phyloP scores from a whole-genome alignment of 441 rosid species.

The Isatis lusitanica region DNA sequence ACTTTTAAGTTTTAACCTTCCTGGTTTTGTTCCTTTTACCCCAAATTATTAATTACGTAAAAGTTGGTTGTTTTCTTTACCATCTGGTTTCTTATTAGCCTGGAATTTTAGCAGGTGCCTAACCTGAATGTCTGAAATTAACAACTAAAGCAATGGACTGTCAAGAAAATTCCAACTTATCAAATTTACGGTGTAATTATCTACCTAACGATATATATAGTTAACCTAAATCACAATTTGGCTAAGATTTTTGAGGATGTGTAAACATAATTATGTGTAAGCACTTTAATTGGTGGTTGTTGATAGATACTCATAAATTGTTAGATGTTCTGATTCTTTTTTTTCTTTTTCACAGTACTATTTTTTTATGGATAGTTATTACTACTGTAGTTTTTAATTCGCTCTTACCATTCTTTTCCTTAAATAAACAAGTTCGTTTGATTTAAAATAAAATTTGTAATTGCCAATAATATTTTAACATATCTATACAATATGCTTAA shows the following conservation, averaged over 20 bases:
- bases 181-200: conserved; percentile 3
- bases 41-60: neutral
- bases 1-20: neutral
- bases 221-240: neutral
- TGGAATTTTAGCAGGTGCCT: neutral
- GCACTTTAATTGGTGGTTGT: neutral
- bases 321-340: too few species aligned
- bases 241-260: neutral
- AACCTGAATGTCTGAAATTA: neutral
- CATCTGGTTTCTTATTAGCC: neutral
- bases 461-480: neutral
- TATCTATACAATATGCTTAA: neutral
- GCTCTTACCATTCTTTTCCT: neutral
- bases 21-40: neutral
- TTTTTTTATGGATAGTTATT: neutral
- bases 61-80: neutral
- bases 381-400: neutral
- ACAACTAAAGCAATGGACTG: conserved; percentile 6
- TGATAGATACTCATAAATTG: neutral
- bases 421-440: neutral
- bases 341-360: neutral
- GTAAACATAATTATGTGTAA: neutral
- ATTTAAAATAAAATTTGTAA: neutral
- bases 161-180: neutral
- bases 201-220: conserved; percentile 5